Evolutionary conservation across 441 rosid genomes (phyloP), one percentile per base, ranked within the genome.

Genomic region (Euphorbia corollata): DNA sequence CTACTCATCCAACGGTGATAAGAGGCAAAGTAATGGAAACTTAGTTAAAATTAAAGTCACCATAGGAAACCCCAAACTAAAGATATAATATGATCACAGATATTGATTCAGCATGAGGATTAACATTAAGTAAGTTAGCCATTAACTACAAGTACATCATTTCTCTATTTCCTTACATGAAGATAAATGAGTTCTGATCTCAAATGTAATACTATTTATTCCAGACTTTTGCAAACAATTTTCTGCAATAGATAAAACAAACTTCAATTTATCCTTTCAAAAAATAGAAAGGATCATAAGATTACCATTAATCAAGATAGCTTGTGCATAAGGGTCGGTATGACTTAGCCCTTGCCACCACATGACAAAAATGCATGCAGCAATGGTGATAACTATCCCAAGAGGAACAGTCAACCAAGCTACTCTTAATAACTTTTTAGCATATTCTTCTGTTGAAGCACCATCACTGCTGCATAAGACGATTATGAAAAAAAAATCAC

Each of bases 321-420:
- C 97, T 58, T 79, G 87, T 0, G 84, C 91, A 74, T 87, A 86
- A 16, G 92, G 78, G 50, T 84, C 80, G 38, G 88, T 79, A 67
- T 48, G 73, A 70, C 73, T 80, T 70, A 87, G 81, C 75, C 83
- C 88, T 75, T 89, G 93, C 97, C 93, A 91, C 97, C 94, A 85
- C 53, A 91, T 84, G 68, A 94, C 86, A 65, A 88, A 80, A 68
- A 74, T 61, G 62, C 80, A 84, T 1, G 88, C 90, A 45, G 80
- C 80, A 75, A 76, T 64, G 0, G 96, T 88, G 43, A 86, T 77
- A 65, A 80, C 65, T 72, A 89, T 67, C 66, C 97, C 96, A 10
- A 91, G 85, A 4, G 97, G 97, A 51, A 87, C 65, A 64, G 89
- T 82, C 75, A 88, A 70, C 96, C 96, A 91, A 32, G 96, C 99